Base-by-base conservation (phyloP, 1,284 basidiomycete species). In the Sanghuangporus sanghuang region DNA sequence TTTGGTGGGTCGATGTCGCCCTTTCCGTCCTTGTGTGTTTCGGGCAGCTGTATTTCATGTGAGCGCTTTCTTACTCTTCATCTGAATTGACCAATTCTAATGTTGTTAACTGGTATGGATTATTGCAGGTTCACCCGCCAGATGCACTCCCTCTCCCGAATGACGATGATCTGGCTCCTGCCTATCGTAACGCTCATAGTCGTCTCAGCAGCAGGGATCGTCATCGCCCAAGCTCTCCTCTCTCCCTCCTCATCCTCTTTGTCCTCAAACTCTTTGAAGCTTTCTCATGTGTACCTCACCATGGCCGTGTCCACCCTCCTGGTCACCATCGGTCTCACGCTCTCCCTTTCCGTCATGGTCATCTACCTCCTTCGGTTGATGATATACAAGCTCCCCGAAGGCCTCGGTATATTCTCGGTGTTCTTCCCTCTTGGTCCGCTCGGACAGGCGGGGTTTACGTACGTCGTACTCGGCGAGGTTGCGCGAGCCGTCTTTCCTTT, bases 161-260 rank as follows among this genome's bases (percentile, higher is more conserved):
- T 90, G 77, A 82, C 83, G 0, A 77, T 85, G 16, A 72, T 79
- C 2, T 89, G 86, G 85, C 75, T 93, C 4, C 81, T 92, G 50
- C 92, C 91, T 0, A 81, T 91, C 6, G 87, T 92, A 2, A 81
- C 89, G 0, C 77, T 87, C 0, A 82, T 89, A 42, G 91, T 93
- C 69, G 82, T 81, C 0, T 79, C 87, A 0, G 85, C 89, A 1
- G 79, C 85, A 0, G 90, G 90, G 1, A 85, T 81, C 0, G 72
- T 87, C 50, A 74, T 92, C 6, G 82, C 86, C 1, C 68, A 75
- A 5, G 75, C 81, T 2, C 70, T 90, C 6, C 80, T 81, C 36
- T 72, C 77, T 0, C 62, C 71, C 0, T 2, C 12, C 11, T 32
- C 27, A 4, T 32, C 27, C n/a, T n/a, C n/a, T n/a, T n/a, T n/a